Base-by-base conservation (phyloP, 352 stramenopile species). In the Phytophthora idaei region DNA sequence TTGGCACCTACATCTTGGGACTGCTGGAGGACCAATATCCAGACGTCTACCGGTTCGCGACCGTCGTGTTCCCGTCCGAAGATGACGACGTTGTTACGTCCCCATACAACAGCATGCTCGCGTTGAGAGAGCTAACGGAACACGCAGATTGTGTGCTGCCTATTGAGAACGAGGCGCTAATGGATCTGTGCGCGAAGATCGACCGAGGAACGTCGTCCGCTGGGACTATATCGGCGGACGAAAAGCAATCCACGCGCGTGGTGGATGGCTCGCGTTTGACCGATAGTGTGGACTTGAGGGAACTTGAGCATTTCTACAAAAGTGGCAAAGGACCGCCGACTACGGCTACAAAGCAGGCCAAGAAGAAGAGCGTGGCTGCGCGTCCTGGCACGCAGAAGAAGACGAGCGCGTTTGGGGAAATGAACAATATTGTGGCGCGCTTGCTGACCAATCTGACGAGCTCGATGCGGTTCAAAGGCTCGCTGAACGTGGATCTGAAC, bases 371-470 rank as follows among this genome's bases (percentile, higher is more conserved):
- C 31, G 46, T 53, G 10, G 44, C 45, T n/a, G 12, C 37, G 14
- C 37, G 14, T 34, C 3, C 62, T 34, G 47, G 46, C 14, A 15
- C 52, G 9, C 44, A 62, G 46, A 72, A 74, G 46, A 60, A 54
- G 59, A 17, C 37, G 8, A 85, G 72, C 34, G 98, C 97, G 8
- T 99, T 99, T 76, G 98, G 87, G 17, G 98, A 99, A 75, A 97
- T 99, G 75, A 99, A 99, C 85, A 89, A 97, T 59, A 93, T 99
- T 39, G 97, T 99, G 64, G 97, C 97, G 14, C 91, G 98, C 56
- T 83, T 99, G 12, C 92, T 99, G 64, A 99, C 93, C 31, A 98
- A 98, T n/a, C 76, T 99, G 53, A 99, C 98, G n/a, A 98, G 97
- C 55, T 99, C 94, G 9, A 97, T 99, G 74, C 96, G 98, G 65